Evolutionary conservation across 768 basidiomycete genomes (phyloP).

Genomic region (Russula virescens): DNA sequence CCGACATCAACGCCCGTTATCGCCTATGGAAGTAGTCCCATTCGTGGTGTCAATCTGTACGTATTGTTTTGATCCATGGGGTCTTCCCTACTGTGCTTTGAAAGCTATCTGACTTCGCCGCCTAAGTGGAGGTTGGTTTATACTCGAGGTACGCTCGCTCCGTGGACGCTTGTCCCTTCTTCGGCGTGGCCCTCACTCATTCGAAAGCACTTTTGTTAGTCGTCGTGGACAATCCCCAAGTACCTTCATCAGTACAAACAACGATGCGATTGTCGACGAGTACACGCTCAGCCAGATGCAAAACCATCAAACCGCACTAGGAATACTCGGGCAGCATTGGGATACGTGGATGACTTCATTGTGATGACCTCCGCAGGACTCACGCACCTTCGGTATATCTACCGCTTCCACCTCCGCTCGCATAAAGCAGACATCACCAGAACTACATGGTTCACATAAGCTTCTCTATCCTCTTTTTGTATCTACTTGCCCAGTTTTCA

Average conservation of each 20-base stretch:
- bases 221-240: constrained; percentile 82
- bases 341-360: constrained; percentile 64
- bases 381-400: constrained; percentile 59
- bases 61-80: constrained; percentile 27
- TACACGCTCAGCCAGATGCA: constrained; percentile 54
- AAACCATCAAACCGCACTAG: constrained; percentile 38
- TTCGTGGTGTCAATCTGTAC: constrained; percentile 60
- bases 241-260: constrained; percentile 57
- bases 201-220: constrained; percentile 34
- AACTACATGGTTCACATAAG: too few relatives aligned
- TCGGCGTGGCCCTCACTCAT: neutral
- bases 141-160: constrained; percentile 43
- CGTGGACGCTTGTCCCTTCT: neutral
- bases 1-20: constrained; percentile 34
- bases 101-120: neutral
- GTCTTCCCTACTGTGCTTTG: neutral
- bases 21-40: constrained; percentile 37
- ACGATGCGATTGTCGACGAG: constrained; percentile 52
- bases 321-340: constrained; percentile 51
- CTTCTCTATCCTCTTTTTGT: too few relatives aligned
- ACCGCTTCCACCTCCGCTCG: neutral
- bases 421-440: too few relatives aligned
- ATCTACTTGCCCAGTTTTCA: too few relatives aligned
- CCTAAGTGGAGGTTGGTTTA: constrained; percentile 57
- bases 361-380: constrained; percentile 61